Conservation (phyloP, 768 basidiomycete species). For the Kwoniella heveanensis region DNA sequence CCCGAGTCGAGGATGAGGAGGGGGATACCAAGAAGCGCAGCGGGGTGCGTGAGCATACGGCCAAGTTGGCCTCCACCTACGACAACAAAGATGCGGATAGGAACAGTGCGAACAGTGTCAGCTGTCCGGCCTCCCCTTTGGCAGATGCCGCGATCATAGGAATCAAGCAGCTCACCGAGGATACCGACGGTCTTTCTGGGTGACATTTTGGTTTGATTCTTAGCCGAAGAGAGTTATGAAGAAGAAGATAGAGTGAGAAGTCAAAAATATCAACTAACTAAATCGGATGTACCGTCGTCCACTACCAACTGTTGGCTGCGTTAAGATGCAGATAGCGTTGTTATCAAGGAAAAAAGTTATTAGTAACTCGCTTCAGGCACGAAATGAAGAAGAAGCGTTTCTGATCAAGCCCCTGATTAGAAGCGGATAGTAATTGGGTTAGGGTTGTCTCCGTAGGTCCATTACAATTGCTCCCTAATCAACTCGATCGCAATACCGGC, state of each 20-base stretch:
- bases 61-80: slow-evolving; percentile 95
- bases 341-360: slow-evolving; percentile 4
- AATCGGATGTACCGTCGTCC: no score
- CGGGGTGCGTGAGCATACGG: slow-evolving; percentile 90
- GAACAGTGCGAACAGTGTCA: neutral
- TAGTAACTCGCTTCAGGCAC: slow-evolving; percentile 6
- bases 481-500: no score
- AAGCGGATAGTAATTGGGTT: no score
- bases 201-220: slow-evolving; percentile 31
- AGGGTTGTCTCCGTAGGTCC: no score
- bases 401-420: no score
- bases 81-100: neutral
- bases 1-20: slow-evolving; percentile 84
- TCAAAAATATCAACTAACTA: no score
- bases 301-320: no score
- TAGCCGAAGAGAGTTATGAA: neutral
- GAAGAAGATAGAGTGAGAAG: no score
- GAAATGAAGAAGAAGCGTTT: neutral
- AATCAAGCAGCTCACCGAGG: slow-evolving; percentile 39
- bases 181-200: slow-evolving; percentile 55
- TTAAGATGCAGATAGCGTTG: no score
- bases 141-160: no score
- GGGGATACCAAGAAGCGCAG: slow-evolving; percentile 80
- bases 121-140: no score
- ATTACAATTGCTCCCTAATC: no score